These are phyloP conservation scores for Rhodamnia argentea DNA, from an alignment of 345 rosid genomes.

Conservation along the genomic window DNA sequence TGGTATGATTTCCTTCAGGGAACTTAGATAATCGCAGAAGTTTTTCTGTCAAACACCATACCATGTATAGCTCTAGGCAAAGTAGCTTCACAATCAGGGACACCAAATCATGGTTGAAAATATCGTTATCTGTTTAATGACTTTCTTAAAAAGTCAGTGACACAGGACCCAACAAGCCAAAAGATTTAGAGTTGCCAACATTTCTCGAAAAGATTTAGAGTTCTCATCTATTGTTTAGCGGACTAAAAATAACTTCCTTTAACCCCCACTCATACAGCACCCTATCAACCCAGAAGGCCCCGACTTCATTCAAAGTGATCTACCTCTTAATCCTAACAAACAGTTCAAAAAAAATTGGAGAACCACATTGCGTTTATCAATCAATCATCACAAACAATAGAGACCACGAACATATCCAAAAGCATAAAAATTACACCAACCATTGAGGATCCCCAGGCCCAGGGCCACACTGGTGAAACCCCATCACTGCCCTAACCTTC, in stretches of 20 bases:
- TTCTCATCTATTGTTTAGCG: neutral
- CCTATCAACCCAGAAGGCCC: neutral
- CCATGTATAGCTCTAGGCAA: neutral
- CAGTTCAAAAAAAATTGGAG: neutral
- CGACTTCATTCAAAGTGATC: neutral
- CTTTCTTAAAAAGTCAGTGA: neutral
- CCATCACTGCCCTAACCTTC: constrained; percentile 32
- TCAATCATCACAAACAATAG: neutral
- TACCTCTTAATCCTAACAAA: neutral
- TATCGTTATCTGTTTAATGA: neutral
- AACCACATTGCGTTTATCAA: neutral
- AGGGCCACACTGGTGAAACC: constrained; percentile 35
- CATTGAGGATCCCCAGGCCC: constrained; percentile 32
- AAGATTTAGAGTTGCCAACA: neutral
- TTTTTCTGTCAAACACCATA: neutral
- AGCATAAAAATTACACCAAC: constrained; percentile 7
- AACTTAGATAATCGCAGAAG: neutral
- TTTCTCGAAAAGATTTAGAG: neutral
- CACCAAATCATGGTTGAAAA: neutral
- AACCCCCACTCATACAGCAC: neutral
- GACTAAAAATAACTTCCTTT: neutral
- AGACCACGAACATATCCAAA: neutral
- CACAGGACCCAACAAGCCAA: neutral
- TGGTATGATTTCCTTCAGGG: neutral
- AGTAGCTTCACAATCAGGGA: neutral